These are phyloP conservation scores for Thoreauomyces humboldtii DNA, from an alignment of 192 early-diverging fungal species.

Conservation along the genomic window DNA sequence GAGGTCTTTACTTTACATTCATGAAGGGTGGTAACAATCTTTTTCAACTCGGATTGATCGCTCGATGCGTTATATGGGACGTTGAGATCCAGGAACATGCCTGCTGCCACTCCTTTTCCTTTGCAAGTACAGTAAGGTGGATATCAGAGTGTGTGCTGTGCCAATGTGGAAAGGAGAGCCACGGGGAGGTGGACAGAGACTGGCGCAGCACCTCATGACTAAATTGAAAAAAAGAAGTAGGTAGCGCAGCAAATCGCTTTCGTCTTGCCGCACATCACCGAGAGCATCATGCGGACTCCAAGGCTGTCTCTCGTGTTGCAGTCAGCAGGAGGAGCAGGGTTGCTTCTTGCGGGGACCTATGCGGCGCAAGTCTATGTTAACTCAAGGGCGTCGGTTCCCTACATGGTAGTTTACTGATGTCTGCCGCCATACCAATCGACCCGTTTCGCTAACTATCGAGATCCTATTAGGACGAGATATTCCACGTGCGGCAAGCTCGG, in stretches of 20 bases:
- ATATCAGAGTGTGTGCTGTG: no score
- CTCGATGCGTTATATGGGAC: conserved; percentile 14
- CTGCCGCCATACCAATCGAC: background rate
- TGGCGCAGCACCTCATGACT: no score
- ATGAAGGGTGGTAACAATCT: conserved; percentile 20
- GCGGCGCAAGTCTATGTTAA: conserved; percentile 7
- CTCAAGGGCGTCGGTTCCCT: conserved; percentile 35
- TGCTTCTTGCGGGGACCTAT: background rate
- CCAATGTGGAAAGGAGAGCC: no score
- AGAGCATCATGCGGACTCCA: background rate
- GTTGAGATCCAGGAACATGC: conserved; percentile 43
- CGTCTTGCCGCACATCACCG: no score
- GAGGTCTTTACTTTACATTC: conserved; percentile 17
- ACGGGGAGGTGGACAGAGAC: no score
- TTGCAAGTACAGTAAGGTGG: no score
- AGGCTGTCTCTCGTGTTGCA: background rate
- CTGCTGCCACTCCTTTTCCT: no score
- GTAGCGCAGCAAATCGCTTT: no score
- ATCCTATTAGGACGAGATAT: conserved; percentile 82
- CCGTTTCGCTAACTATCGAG: background rate
- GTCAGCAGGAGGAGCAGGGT: background rate
- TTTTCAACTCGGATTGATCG: conserved; percentile 21
- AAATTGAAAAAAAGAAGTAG: no score
- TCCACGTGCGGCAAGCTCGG: conserved; percentile 90
- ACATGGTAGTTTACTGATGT: conserved; percentile 48